Conservation (phyloP, 2,329 filamentous ascomycete genomes). For the Mariannaea elegans region DNA sequence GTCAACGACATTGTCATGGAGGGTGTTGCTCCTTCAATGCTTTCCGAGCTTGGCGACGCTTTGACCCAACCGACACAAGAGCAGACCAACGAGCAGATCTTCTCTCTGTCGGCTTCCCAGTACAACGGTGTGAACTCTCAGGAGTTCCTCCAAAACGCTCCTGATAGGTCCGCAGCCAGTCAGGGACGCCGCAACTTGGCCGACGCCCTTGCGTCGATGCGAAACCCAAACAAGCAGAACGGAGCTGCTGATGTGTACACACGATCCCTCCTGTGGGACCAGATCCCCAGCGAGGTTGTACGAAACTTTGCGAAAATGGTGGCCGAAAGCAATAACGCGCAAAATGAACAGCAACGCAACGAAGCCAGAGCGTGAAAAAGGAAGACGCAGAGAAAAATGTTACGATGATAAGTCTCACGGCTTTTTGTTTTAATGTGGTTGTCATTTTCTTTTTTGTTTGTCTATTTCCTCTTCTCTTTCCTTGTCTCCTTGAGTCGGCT, state of each 20-base stretch:
- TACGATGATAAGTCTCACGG: constrained; percentile 48
- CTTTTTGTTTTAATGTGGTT: constrained; percentile 28
- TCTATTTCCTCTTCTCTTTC: not conserved
- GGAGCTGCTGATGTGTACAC: constrained; percentile 88
- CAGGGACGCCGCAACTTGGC: constrained; percentile 78
- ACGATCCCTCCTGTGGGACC: constrained; percentile 90
- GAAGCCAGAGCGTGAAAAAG: constrained; percentile 52
- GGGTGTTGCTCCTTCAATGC: constrained; percentile 63
- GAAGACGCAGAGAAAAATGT: constrained; percentile 45
- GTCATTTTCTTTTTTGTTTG: constrained; percentile 30
- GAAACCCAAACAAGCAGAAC: constrained; percentile 73
- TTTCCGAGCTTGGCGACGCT: constrained; percentile 73
- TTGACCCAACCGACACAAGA: constrained; percentile 81
- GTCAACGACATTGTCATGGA: constrained; percentile 52
- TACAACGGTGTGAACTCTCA: constrained; percentile 79
- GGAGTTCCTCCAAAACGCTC: constrained; percentile 71
- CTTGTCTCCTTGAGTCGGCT: constrained; percentile 40
- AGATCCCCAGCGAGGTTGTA: constrained; percentile 91
- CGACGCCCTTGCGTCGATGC: constrained; percentile 83
- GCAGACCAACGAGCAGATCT: constrained; percentile 88
- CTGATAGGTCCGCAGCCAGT: constrained; percentile 61
- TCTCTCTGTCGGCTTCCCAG: constrained; percentile 84
- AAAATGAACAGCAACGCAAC: constrained; percentile 54
- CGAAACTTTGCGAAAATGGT: constrained; percentile 93
- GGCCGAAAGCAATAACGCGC: constrained; percentile 71